Conservation (phyloP, 108 stramenopile species). For the Cylindrotheca closterium region DNA sequence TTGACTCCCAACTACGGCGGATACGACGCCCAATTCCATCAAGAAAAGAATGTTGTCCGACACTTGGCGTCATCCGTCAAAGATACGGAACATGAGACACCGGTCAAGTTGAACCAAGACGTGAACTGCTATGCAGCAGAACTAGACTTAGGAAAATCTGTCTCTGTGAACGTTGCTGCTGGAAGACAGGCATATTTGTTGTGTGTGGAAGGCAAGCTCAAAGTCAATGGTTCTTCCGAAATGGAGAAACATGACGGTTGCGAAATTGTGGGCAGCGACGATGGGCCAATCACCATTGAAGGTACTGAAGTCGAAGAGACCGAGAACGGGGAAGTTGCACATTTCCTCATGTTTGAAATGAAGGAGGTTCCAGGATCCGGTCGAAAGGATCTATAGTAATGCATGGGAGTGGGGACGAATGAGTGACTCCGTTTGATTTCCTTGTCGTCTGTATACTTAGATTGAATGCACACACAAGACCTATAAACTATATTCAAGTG, state of each 20-base stretch:
- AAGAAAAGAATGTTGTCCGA: conserved; percentile 45
- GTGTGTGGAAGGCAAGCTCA: conserved; percentile 64
- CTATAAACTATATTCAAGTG: no score
- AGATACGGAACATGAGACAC: conserved; percentile 17
- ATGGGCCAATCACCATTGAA: conserved; percentile 26
- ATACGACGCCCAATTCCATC: neutral
- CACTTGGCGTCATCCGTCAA: conserved; percentile 61
- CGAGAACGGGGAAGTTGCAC: conserved; percentile 47
- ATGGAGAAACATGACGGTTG: conserved; percentile 55
- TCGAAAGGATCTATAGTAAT: conserved; percentile 36
- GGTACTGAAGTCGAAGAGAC: conserved; percentile 40
- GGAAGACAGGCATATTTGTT: conserved; percentile 73
- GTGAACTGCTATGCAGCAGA: conserved; percentile 62
- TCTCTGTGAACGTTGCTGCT: conserved; percentile 16
- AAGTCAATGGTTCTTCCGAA: conserved; percentile 40
- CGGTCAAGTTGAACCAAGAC: conserved; percentile 73
- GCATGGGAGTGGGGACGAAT: no score
- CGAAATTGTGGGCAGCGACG: conserved; percentile 39
- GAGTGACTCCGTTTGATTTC: no score
- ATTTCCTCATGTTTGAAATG: conserved; percentile 58
- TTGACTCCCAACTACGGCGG: conserved; percentile 70
- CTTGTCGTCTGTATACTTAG: no score
- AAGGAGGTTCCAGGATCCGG: conserved; percentile 30
- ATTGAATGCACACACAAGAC: no score
- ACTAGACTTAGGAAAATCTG: conserved; percentile 38